Evolutionary conservation across 2,329 filamentous ascomycete species (phyloP), one percentile per base, ranked within the genome.

Genomic region (Chaetomiaceae sp.): DNA sequence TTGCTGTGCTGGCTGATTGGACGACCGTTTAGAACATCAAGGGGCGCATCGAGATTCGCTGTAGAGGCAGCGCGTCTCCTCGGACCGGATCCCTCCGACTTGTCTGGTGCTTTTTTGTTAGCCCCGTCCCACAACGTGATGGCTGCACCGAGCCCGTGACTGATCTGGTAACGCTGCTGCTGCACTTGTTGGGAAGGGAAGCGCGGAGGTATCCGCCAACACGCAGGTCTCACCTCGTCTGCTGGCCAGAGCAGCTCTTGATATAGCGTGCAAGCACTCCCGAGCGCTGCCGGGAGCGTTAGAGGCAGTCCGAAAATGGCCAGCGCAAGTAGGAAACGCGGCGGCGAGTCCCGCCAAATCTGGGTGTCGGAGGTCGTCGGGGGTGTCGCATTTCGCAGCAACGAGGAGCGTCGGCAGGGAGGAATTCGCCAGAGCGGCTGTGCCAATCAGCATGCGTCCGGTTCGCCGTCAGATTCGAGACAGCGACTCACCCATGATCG

Each of bases 311-410:
- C 87, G 85, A 65, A 89, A 86, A 48, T 85, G 82, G 55, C 82
- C 81, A 55, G 92, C 77, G 60, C 82, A 86, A 14, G 85, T 77
- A 53, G 85, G 78, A 59, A 86, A 87, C 57, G 79, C 83, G 51
- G 68, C 69, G 41, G 78, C 72, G 38, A 93, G 77, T 49, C 73
- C 78, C 23, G 82, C 75, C 13, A 85, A 79, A 62, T 92, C 83
- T 50, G 95, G 76, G 64, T 89, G 79, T 63, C 86, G 83, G 53
- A 82, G 73, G 51, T 80, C 77, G 55, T 85, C 80, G 42, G 85
- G 83, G 44, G 83, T 80, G 67, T 96, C 92, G 73, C 89, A 95
- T 75, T 96, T 96, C 67, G 85, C 92, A 49, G 89, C 89, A 45
- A 95, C 87, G 37, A 96, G 78, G 55, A 92, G 78, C 47, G 86